phyloP scores from a whole-genome alignment of 1,284 basidiomycete species.

The Polyporus tsugae region DNA sequence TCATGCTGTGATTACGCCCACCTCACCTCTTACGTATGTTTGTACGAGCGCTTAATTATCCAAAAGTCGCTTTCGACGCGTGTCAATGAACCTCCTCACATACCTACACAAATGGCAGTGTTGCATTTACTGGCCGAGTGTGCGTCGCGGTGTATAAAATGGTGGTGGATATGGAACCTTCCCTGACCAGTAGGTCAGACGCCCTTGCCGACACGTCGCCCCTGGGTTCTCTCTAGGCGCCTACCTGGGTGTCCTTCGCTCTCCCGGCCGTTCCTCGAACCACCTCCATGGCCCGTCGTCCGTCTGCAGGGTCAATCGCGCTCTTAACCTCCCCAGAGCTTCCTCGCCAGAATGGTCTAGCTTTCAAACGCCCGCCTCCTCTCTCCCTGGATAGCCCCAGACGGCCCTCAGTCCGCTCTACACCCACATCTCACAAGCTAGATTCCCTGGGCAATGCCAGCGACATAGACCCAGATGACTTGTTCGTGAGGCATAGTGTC shows the following conservation, averaged over 20 bases:
- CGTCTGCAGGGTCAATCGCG: slow-evolving; percentile 37
- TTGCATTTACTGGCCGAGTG: neutral
- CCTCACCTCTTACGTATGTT: slow-evolving; percentile 26
- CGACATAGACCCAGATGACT: slow-evolving; percentile 77
- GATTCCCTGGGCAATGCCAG: slow-evolving; percentile 32
- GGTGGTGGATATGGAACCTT: neutral
- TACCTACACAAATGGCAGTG: neutral
- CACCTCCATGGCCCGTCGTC: slow-evolving; percentile 41
- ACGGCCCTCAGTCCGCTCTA: slow-evolving; percentile 31
- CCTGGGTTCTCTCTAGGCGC: too few relatives aligned
- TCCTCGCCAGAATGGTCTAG: slow-evolving; percentile 20
- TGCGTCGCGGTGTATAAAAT: neutral
- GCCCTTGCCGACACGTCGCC: neutral
- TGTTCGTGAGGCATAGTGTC: slow-evolving; percentile 80
- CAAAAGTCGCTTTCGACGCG: slow-evolving; percentile 14
- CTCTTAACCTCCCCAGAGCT: slow-evolving; percentile 27
- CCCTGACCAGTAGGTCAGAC: neutral
- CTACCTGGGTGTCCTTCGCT: too few relatives aligned
- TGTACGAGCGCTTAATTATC: slow-evolving; percentile 32
- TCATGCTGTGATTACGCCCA: slow-evolving; percentile 16
- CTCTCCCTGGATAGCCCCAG: slow-evolving; percentile 19
- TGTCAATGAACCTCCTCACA: neutral
- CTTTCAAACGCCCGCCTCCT: slow-evolving; percentile 48
- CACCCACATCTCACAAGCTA: slow-evolving; percentile 35
- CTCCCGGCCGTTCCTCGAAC: slow-evolving; percentile 5